These are phyloP conservation scores for Brassica nigra DNA, from an alignment of 345 rosid genomes.

Conservation along the genomic window DNA sequence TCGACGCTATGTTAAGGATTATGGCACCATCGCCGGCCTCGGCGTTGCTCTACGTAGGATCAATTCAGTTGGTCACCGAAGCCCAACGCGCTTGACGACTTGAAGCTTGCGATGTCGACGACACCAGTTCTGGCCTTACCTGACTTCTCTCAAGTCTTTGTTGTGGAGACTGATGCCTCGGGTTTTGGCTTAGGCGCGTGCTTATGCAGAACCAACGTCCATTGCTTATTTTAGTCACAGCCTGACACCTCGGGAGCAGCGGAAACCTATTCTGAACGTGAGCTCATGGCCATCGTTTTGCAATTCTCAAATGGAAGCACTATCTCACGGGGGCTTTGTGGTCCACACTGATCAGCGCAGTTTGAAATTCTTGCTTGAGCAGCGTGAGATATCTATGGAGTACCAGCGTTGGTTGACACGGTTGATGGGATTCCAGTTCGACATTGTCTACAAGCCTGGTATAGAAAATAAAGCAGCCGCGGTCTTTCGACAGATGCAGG, in stretches of 20 bases:
- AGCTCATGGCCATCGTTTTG: not conserved
- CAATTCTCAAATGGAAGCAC: not conserved
- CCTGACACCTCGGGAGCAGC: not conserved
- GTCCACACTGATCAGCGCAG: not conserved
- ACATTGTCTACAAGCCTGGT: not conserved
- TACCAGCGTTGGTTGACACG: not conserved
- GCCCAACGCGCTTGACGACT: not conserved
- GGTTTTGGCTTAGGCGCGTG: not conserved
- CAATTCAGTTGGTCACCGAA: not conserved
- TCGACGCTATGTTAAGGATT: not conserved
- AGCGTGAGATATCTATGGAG: not conserved
- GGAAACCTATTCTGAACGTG: not conserved
- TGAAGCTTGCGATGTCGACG: not conserved
- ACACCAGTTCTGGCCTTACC: not conserved
- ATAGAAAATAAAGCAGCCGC: not conserved
- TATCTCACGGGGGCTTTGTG: not conserved
- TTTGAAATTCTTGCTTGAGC: not conserved
- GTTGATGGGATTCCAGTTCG: not conserved
- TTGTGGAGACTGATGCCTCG: not conserved
- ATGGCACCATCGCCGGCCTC: not conserved
- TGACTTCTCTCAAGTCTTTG: not conserved
- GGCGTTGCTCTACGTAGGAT: not conserved
- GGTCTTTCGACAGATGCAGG: not conserved
- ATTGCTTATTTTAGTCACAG: not conserved
- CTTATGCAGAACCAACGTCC: not conserved